Evolutionary conservation across 345 rosid species (phyloP), one percentile per base, ranked within the genome.

Genomic region (Physaria fendleri): DNA sequence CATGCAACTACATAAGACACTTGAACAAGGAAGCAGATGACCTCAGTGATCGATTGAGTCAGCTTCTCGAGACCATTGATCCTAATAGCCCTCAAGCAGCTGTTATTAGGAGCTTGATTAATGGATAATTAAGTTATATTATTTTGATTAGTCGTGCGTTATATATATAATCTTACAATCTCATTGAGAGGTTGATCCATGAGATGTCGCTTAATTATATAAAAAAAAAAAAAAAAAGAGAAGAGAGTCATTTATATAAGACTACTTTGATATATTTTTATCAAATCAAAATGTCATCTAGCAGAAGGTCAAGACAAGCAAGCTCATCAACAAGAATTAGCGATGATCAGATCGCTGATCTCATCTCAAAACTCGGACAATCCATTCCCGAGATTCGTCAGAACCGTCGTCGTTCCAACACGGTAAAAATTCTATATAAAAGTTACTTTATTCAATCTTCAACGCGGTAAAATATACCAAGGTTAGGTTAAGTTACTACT

Each of bases 261-360:
- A 11, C 23, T 60, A 52, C 14, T 22, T 23, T 0, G 20, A 3
- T 18, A 46, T 8, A 14, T 25, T 13, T 14, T 17, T 4, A n/a
- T 11, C 35, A 54, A 61, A 35, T 28, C 4, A 42, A 65, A 62
- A 93, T 93, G 99, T 88, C 99, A 86, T 88, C 99, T 46, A 73
- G 79, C 80, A 80, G 99, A 76, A 86, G 97, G 76, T 81, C 99
- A 7, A 88, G 97, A 81, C 95, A 85, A 66, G 51, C 82, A 5
- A 65, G 82, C 13, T 74, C 55, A 56, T 74, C 56, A 66, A 85
- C 97, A 5, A 78, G 97, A 71, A 93, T 93, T 73, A 84, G 69
- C 9, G 97, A 93, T 71, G 97, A 85, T 56, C 99, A 93, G 72
- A 93, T 93, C 79, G 78, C 82, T 42, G 85, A 86, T 35, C 97